These are phyloP conservation scores for Dendryphion nanum DNA, from an alignment of 2,329 filamentous ascomycete species.

Conservation along the genomic window DNA sequence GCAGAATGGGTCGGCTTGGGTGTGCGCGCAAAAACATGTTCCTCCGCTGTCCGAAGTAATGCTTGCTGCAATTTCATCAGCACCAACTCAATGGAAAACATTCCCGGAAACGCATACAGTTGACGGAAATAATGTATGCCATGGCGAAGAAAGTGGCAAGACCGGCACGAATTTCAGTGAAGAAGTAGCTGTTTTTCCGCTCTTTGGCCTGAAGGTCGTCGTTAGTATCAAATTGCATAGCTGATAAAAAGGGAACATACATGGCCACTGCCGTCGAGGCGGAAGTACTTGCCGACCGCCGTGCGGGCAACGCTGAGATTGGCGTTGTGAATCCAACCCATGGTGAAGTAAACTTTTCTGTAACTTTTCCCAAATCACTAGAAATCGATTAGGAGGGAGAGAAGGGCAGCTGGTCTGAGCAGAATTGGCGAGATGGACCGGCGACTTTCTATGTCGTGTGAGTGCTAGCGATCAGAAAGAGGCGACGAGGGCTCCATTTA, in stretches of 20 bases:
- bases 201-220: constrained; percentile 56
- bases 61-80: constrained; percentile 37
- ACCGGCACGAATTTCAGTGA: constrained; percentile 81
- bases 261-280: constrained; percentile 78
- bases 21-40: constrained; percentile 68
- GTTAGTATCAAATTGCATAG: constrained; percentile 13
- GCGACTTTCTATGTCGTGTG: too few species aligned
- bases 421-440: too few species aligned
- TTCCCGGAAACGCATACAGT: constrained; percentile 42
- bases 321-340: constrained; percentile 34
- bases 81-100: neutral
- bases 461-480: too few species aligned
- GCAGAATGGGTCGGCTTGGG: constrained; percentile 52
- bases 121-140: constrained; percentile 62
- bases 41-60: constrained; percentile 72
- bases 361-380: too few species aligned
- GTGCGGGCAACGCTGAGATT: constrained; percentile 36
- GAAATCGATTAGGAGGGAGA: constrained; percentile 4
- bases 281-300: constrained; percentile 55
- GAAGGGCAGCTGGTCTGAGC: neutral
- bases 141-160: constrained; percentile 63
- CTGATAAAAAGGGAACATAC: constrained; percentile 50
- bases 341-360: too few species aligned
- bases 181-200: constrained; percentile 73
- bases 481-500: too few species aligned